Percentiles rank a stretch among this genome's conserved stretches.
Conservation (phyloP, 345 rosid genomes). For the Kernera saxatilis region DNA sequence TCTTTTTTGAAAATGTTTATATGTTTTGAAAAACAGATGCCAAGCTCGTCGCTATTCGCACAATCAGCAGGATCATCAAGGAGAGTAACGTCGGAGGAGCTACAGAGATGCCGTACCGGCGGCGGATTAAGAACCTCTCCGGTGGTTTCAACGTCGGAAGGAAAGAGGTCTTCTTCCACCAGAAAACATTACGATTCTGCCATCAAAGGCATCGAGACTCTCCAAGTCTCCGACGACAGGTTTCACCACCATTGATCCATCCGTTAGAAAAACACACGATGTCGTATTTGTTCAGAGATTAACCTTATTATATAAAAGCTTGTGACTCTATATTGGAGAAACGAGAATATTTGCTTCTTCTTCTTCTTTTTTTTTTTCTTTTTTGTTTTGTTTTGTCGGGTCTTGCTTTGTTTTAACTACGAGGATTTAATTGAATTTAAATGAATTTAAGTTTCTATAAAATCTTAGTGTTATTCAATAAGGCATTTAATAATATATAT, state of each 20-base stretch:
- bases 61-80: constrained; percentile 66
- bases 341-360: background rate
- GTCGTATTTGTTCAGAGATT: background rate
- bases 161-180: constrained; percentile 52
- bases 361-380: background rate
- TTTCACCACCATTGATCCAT: constrained; percentile 25
- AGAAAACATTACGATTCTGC: constrained; percentile 64
- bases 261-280: background rate
- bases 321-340: constrained; percentile 6
- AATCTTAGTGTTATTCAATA: no score
- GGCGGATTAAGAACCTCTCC: constrained; percentile 49
- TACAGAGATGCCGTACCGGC: constrained; percentile 42
- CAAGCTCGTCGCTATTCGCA: constrained; percentile 52
- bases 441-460: no score
- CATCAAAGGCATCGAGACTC: constrained; percentile 59
- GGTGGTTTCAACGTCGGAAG: constrained; percentile 49
- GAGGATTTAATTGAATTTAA: no score
- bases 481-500: no score
- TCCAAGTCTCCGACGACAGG: constrained; percentile 43
- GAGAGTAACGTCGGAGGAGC: constrained; percentile 55
- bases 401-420: background rate
- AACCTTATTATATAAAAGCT: background rate
- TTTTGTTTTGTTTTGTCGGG: background rate
- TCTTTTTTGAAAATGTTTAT: no score
- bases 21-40: no score